Evolutionary conservation across 1,284 basidiomycete genomes (phyloP), one percentile per base, ranked within the genome.

Genomic region (Pseudomicrostroma phylloplanum): DNA sequence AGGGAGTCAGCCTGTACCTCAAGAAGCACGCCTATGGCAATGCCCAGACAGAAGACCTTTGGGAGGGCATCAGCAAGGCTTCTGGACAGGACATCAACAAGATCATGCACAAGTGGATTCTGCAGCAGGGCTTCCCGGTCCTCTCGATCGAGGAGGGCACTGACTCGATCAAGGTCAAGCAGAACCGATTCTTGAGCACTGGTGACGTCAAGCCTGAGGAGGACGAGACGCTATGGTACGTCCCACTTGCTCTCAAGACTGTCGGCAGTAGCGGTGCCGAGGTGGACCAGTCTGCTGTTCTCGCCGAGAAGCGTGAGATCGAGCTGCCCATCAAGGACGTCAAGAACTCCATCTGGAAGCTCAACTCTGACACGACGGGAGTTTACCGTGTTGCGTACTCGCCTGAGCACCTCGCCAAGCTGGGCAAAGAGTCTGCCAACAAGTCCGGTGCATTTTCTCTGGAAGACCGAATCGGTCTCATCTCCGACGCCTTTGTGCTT

Each of bases 101-200:
- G 61, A 84, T 97, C 73, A 94, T 97, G 90, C 85, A 89, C 66
- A 89, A 89, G 77, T 98, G 93, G 94, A 88, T 93, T 43, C 85
- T 87, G 63, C 90, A 92, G 85, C 88, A 87, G 66, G 64, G 80
- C 64, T 80, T 77, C 67, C 92, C 92, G 3, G 87, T 97, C 26
- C 80, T 98, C 58, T 89, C 87, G 17, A 91, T 97, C 53, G 92
- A 96, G 80, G 72, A 72, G 48, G 84, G 82, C 8, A 80, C 82
- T 1, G 85, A 85, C 55, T 55, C 61, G 30, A 62, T 82, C 51
- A 69, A 65, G 36, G 62, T 81, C 55, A 87, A 88, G 49, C 94
- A 98, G 81, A 91, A 96, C 80, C 86, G 94, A 26, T 97, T 96
- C 85, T 82, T 97, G 56, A 89, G 90, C 73, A 90, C 88, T 2